Evolutionary conservation across 768 basidiomycete species (phyloP).

Genomic region (Mycena crocata): DNA sequence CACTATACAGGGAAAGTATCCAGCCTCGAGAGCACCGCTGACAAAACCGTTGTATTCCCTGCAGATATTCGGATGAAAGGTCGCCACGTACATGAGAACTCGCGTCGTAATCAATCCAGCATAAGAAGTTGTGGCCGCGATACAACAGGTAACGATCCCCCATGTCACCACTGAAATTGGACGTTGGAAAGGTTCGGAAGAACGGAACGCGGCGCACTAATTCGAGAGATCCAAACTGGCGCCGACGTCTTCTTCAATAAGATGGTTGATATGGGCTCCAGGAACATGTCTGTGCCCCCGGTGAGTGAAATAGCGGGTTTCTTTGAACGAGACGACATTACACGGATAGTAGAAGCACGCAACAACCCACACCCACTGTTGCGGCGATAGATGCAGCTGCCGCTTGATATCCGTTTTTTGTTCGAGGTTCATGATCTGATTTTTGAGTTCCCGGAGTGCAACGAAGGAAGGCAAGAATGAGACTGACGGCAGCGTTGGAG

Average conservation of each 20-base stretch:
- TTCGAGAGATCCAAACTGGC: constrained; percentile 20
- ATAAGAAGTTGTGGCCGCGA: constrained; percentile 33
- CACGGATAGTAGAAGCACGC: constrained; percentile 38
- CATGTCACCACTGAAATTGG: constrained; percentile 32
- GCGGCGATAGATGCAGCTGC: constrained; percentile 32
- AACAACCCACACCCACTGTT: constrained; percentile 39
- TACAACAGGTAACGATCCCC: constrained; percentile 36
- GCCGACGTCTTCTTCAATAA: constrained; percentile 34
- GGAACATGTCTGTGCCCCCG: constrained; percentile 20
- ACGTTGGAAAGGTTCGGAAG: constrained; percentile 17
- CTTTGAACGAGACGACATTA: neutral
- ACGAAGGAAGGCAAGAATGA: neutral
- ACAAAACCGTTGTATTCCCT: neutral
- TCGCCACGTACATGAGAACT: constrained; percentile 26
- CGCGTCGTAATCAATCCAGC: constrained; percentile 34
- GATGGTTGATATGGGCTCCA: constrained; percentile 35
- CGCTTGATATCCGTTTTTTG: constrained; percentile 34
- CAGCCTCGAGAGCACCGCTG: constrained; percentile 32
- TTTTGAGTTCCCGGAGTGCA: neutral
- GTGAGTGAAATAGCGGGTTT: neutral
- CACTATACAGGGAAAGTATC: constrained; percentile 37
- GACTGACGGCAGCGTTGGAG: constrained; percentile 32
- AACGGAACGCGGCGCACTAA: constrained; percentile 11
- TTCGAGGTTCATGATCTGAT: constrained; percentile 36
- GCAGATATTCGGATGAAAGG: neutral